These are phyloP conservation scores for Daldinia concentrica DNA, from an alignment of 495 filamentous ascomycete genomes.

Conservation along the genomic window DNA sequence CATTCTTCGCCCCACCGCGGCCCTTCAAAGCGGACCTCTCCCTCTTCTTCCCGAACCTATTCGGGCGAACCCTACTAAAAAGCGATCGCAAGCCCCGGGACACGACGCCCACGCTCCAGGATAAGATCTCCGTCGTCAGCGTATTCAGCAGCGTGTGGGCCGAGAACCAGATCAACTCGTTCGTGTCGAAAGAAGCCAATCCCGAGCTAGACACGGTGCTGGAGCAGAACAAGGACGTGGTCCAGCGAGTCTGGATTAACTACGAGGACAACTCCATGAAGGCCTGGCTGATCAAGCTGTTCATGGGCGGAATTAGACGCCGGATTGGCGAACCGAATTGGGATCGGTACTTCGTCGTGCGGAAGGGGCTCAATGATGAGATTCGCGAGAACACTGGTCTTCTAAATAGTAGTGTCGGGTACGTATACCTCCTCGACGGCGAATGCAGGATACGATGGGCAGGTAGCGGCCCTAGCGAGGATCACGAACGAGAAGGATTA, in stretches of 20 bases:
- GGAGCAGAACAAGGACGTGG: slow-evolving; percentile 53
- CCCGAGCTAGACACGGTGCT: slow-evolving; percentile 67
- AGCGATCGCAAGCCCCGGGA: slow-evolving; percentile 56
- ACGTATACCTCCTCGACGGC: slow-evolving; percentile 90
- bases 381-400: slow-evolving; percentile 82
- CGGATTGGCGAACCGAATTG: slow-evolving; percentile 68
- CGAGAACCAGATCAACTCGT: slow-evolving; percentile 78
- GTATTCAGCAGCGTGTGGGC: slow-evolving; percentile 87
- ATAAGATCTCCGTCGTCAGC: slow-evolving; percentile 78
- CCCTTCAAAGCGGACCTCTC: slow-evolving; percentile 79
- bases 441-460: slow-evolving; percentile 94
- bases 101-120: slow-evolving; percentile 76
- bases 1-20: slow-evolving; percentile 79
- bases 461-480: slow-evolving; percentile 79
- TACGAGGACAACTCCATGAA: slow-evolving; percentile 83
- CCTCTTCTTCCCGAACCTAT: slow-evolving; percentile 93
- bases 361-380: slow-evolving; percentile 74
- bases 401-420: slow-evolving; percentile 89
- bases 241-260: slow-evolving; percentile 85
- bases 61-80: slow-evolving; percentile 74
- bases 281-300: slow-evolving; percentile 75
- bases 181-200: slow-evolving; percentile 70
- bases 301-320: slow-evolving; percentile 68
- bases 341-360: slow-evolving; percentile 83
- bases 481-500: slow-evolving; percentile 74